Evolutionary conservation across 2,329 filamentous ascomycete genomes (phyloP).

Genomic region (Aplosporella prunicola): DNA sequence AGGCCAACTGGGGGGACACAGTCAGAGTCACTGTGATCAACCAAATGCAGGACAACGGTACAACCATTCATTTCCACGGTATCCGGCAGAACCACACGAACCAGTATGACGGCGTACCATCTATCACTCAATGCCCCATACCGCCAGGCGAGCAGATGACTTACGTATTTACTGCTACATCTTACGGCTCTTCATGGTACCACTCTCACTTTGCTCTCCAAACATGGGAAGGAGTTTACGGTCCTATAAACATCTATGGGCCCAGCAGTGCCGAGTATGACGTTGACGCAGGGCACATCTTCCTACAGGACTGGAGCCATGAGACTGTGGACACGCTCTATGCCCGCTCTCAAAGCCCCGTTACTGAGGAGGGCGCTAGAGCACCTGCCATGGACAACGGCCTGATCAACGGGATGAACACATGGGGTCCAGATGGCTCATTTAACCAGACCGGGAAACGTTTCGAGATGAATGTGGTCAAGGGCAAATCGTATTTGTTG

Average conservation of each 20-base stretch:
- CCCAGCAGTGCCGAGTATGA: constrained; percentile 31
- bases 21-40: constrained; percentile 43
- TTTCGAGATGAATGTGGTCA: constrained; percentile 27
- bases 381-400: constrained; percentile 37
- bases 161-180: constrained; percentile 45
- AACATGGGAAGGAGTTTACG: constrained; percentile 29
- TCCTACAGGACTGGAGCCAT: constrained; percentile 33
- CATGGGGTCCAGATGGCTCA: constrained; percentile 32
- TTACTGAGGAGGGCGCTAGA: constrained; percentile 24
- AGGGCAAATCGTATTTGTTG: constrained; percentile 46
- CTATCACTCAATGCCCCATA: constrained; percentile 33
- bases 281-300: constrained; percentile 27
- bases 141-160: constrained; percentile 25
- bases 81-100: constrained; percentile 47
- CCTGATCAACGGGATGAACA: constrained; percentile 49
- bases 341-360: constrained; percentile 17
- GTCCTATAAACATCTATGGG: constrained; percentile 31
- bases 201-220: constrained; percentile 23
- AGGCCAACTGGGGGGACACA: constrained; percentile 36
- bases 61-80: constrained; percentile 55
- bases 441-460: constrained; percentile 22
- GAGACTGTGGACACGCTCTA: constrained; percentile 20
- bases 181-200: constrained; percentile 25
- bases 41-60: constrained; percentile 45
- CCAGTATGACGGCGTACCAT: constrained; percentile 48